Conservation (phyloP, 129 eudicot genomes). For the Arctium lappa region DNA sequence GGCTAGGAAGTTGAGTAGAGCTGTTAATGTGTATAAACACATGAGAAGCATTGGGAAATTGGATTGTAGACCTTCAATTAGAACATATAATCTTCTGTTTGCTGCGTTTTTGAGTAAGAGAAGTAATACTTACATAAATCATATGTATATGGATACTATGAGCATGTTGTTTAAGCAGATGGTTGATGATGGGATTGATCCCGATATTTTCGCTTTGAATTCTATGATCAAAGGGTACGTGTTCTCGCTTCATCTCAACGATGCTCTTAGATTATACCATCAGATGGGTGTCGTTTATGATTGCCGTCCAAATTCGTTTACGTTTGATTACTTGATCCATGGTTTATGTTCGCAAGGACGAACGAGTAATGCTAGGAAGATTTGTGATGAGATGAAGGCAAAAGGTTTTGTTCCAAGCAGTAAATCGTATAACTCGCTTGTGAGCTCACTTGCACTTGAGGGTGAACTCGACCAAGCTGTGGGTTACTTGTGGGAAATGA, state of each 20-base stretch:
- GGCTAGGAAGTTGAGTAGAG: slow-evolving; percentile 66
- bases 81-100: slow-evolving; percentile 76
- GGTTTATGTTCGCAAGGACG: slow-evolving; percentile 90
- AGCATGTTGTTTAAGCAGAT: slow-evolving; percentile 76
- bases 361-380: slow-evolving; percentile 69
- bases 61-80: slow-evolving; percentile 76
- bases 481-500: slow-evolving; percentile 74
- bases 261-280: slow-evolving; percentile 82
- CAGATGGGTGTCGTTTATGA: slow-evolving; percentile 87
- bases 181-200: slow-evolving; percentile 82
- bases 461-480: slow-evolving; percentile 74
- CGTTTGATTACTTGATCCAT: slow-evolving; percentile 77
- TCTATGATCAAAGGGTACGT: slow-evolving; percentile 89
- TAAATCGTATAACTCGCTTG: slow-evolving; percentile 85
- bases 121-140: slow-evolving; percentile 61
- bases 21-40: slow-evolving; percentile 67
- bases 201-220: slow-evolving; percentile 76
- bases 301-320: slow-evolving; percentile 60
- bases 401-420: slow-evolving; percentile 73
- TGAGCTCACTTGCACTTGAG: slow-evolving; percentile 66
- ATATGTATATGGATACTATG: slow-evolving; percentile 79
- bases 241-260: slow-evolving; percentile 73
- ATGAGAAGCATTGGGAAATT: slow-evolving; percentile 48
- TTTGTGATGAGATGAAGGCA: slow-evolving; percentile 71
- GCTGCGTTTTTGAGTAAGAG: slow-evolving; percentile 70